Evolutionary conservation across 495 filamentous ascomycete species (phyloP), one percentile per base, ranked within the genome.

Genomic region (Aspergillus campestris): DNA sequence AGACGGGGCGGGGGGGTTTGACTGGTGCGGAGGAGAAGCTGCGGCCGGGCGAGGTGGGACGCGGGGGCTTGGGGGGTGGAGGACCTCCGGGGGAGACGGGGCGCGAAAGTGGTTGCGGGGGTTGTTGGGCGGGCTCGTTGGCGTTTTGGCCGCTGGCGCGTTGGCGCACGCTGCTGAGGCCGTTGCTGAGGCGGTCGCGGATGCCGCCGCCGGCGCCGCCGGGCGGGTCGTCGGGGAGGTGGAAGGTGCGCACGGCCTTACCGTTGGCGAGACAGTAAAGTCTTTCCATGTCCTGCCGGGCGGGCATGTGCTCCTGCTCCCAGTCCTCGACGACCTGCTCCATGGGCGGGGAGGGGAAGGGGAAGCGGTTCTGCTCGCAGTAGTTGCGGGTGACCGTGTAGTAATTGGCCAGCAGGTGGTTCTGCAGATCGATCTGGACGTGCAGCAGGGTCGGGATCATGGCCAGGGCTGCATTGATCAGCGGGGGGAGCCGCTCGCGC

Each of bases 311-410:
- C 45, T 72, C 74, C 7, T 59, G 63, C 34, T 86, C 75, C 85
- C 85, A 97, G 36, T 74, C 68, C 2, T 78, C 61, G 38, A 94
- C 69, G 0, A 94, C 77, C 31, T 84, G 77, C 14, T 82, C 79
- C 71, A 87, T 83, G 2, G 83, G 62, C 0, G 85, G 84, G 0
- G 87, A 77, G 10, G 86, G 84, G 7, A 82, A 84, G 2, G 82
- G 82, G 56, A 91, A 87, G 8, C 75, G 69, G 45, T 80, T 69
- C 18, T 84, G 77, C 43, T 83, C 69, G 49, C 85, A 87, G 62
- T 86, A 96, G 47, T 79, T 79, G 58, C 89, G 81, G 3, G 95
- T 68, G 0, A 81, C 71, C 8, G 90, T 95, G 65, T 97, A 97
- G 51, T 86, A 84, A 44, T 92, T 71, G 0, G 80, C 90, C 3